Percentiles rank a stretch among this genome's conserved stretches.
Evolutionary conservation across 345 rosid genomes (phyloP).

Genomic region (Salix koriyanagi): DNA sequence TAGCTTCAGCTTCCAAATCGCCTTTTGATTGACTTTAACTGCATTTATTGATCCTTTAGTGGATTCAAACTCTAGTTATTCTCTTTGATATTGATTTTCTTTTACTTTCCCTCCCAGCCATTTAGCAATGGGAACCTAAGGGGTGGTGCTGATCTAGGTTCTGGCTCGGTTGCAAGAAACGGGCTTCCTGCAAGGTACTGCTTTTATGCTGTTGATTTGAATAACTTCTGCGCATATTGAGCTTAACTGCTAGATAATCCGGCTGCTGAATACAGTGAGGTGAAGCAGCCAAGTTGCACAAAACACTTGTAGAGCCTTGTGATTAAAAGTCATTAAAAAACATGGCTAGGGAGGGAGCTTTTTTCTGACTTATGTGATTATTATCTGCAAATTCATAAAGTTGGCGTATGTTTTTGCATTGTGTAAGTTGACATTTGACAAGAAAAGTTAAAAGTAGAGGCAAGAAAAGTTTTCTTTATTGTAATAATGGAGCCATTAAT

Average conservation of each 20-base stretch:
- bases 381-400: background rate
- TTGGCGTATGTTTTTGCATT: background rate
- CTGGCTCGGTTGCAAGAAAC: constrained; percentile 46
- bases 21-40: no score
- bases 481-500: background rate
- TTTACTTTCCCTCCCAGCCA: constrained; percentile 33
- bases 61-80: background rate
- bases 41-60: no score
- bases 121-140: constrained; percentile 40
- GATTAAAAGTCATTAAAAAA: background rate
- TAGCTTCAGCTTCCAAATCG: constrained; percentile 6
- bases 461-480: background rate
- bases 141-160: constrained; percentile 52
- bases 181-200: constrained; percentile 50
- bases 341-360: no score
- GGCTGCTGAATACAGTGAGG: background rate
- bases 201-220: constrained; percentile 3
- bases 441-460: background rate
- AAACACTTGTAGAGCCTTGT: background rate
- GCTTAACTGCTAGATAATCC: background rate
- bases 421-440: background rate
- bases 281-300: background rate
- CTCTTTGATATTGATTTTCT: constrained; percentile 1
- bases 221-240: background rate
- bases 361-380: background rate